Evolutionary conservation across 768 basidiomycete species (phyloP), one percentile per base, ranked within the genome.

Genomic region (Suillus plorans): DNA sequence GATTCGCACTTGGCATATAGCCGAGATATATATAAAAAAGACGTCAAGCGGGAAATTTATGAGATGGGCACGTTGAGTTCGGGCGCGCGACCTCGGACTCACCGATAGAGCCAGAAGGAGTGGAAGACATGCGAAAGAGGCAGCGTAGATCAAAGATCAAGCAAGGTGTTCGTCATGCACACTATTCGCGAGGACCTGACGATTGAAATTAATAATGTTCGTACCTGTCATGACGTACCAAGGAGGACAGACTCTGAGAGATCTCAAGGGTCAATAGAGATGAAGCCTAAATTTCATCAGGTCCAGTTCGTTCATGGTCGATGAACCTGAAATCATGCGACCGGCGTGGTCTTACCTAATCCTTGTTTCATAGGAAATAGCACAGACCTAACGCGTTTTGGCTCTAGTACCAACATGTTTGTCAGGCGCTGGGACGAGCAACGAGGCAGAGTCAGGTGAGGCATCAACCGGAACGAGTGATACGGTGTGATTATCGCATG

Each of bases 221-320:
- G 64, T 62, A 66, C 67, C 50, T 71, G 67, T 39, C n/a, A 64
- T 76, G 76, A 76, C 76, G 72, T 75, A 76, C 74, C 62, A 34
- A 47, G 34, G 47, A 58, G 64, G 57, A 44, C 41, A 60, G 60
- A 65, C 64, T 68, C 31, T 31, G 31, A 31, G 31, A 31, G 31
- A 31, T 31, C 67, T 68, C 22, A 37, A 41, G 20, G 34, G 18
- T 31, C 37, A 42, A 66, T 69, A 66, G 49, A 73, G 64, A 70
- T 42, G 70, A 76, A 71, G 74, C 62, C 62, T 63, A 67, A 76
- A 61, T 64, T 62, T 63, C 60, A n/a, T 59, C 56, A 14, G 60
- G 52, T 56, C 61, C 59, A 63, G 59, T 25, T 63, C 47, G 64
- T 36, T 39, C 53, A 66, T 60, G 61, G 70, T 49, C 52, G 55